Percentiles rank a stretch among this genome's conserved stretches.
Conservation (phyloP, 495 filamentous ascomycete species). For the Coniosporium apollinis region DNA sequence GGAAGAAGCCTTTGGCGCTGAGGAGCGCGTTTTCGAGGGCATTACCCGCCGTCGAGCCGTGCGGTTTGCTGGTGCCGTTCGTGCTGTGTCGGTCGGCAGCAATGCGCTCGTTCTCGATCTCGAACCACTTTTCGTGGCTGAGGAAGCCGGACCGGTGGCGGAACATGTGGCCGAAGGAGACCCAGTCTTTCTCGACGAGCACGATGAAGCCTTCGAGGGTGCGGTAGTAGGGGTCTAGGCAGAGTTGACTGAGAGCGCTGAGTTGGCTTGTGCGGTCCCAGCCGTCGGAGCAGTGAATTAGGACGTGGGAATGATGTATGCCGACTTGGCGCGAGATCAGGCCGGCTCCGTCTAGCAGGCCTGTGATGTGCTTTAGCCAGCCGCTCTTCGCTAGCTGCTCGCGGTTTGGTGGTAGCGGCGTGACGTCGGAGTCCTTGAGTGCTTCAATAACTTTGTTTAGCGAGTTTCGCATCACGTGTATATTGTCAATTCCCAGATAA, state of each 20-base stretch:
- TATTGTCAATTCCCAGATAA: conserved; percentile 96
- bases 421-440: conserved; percentile 82
- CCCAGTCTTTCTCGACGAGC: conserved; percentile 93
- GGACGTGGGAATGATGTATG: conserved; percentile 79
- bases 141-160: conserved; percentile 71
- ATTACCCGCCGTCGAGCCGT: conserved; percentile 45
- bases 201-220: conserved; percentile 94
- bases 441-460: conserved; percentile 77
- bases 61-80: conserved; percentile 1
- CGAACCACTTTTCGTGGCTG: conserved; percentile 90
- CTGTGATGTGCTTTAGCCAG: conserved; percentile 83
- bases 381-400: conserved; percentile 69
- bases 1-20: conserved; percentile 82
- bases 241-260: conserved; percentile 82
- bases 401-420: conserved; percentile 64
- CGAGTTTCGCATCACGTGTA: conserved; percentile 94
- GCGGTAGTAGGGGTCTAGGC: conserved; percentile 88
- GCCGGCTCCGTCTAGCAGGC: conserved; percentile 66
- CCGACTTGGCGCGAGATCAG: conserved; percentile 81
- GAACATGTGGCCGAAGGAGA: conserved; percentile 97
- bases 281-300: conserved; percentile 96
- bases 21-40: conserved; percentile 74
- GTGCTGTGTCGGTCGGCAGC: conserved; percentile 24
- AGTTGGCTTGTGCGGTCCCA: conserved; percentile 97
- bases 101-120: conserved; percentile 55